Evolutionary conservation across 1,284 basidiomycete species (phyloP).

Genomic region (Boletus smithii): DNA sequence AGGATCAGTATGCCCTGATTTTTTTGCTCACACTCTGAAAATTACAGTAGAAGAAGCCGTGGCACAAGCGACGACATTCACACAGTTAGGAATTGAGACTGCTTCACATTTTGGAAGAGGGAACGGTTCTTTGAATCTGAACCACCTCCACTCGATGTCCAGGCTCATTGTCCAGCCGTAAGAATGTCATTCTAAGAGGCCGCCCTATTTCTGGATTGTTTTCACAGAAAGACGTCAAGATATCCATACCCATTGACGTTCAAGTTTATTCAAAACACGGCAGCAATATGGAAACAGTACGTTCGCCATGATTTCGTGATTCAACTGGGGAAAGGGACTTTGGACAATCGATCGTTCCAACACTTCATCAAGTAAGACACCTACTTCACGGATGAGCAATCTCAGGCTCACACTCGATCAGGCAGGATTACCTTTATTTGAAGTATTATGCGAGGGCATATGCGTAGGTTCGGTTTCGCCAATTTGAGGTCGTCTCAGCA

Average conservation of each 20-base stretch:
- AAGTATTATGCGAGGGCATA: constrained; percentile 76
- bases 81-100: constrained; percentile 71
- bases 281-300: constrained; percentile 65
- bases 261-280: constrained; percentile 57
- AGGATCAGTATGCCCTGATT: background rate
- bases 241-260: constrained; percentile 69
- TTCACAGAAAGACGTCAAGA: constrained; percentile 49
- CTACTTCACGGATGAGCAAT: background rate
- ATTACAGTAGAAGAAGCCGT: constrained; percentile 56
- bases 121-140: constrained; percentile 66
- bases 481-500: background rate
- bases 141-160: constrained; percentile 70
- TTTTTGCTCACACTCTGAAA: background rate
- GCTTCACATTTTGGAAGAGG: constrained; percentile 72
- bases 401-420: constrained; percentile 25
- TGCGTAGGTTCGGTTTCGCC: constrained; percentile 41
- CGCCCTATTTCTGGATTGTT: background rate
- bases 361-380: constrained; percentile 76
- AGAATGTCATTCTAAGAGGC: constrained; percentile 20
- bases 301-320: constrained; percentile 81
- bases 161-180: constrained; percentile 56
- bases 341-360: constrained; percentile 65
- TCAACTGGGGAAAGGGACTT: constrained; percentile 67
- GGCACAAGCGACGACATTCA: constrained; percentile 61
- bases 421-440: constrained; percentile 74